Evolutionary conservation across 164 flowering plant genomes (phyloP), one percentile per base, ranked within the genome.

Genomic region (Litsea cubeba): DNA sequence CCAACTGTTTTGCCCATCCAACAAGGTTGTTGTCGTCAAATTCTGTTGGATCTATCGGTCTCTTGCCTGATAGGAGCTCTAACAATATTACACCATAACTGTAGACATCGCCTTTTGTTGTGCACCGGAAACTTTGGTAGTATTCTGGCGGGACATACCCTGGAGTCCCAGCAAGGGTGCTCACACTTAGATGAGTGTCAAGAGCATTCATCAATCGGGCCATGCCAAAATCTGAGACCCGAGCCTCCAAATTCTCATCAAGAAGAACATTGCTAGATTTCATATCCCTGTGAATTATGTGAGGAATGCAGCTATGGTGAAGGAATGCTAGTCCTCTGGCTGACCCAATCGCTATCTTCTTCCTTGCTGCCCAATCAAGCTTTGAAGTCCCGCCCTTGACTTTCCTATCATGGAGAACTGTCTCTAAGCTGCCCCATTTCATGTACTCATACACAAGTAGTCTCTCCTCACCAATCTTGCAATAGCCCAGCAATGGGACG

Each of bases 171-270:
- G 94, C 93, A 17, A 91, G 91, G 32, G 94, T 91, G 84, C 90
- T 91, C 49, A 94, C 98, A 74, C 97, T 94, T 7, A 92, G 84
- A 83, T 94, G 98, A 30, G 95, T 88, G 76, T 94, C 97, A 0
- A 89, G 84, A 15, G 93, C 95, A 71, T 84, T 91, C 78, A 92
- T 89, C 73, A 91, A 71, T 70, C 98, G 81, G 10, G 98, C 98
- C 98, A 94, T 94, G 28, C 97, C 97, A 72, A 94, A 94, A 88
- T 94, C 98, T 5, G 98, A 94, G 2, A 92, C 97, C 60, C 97
- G 76, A 0, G 98, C 97, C 76, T 91, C 97, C 35, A 91, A 80
- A 40, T 89, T 85, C 54, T 90, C 92, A 72, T 91, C 97, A 1
- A 91, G 79, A 35, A 90, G 89, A 68, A 91, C 94, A 77, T 91